Conservation (phyloP, 2,329 filamentous ascomycete genomes). For the Xylaria sp. region DNA sequence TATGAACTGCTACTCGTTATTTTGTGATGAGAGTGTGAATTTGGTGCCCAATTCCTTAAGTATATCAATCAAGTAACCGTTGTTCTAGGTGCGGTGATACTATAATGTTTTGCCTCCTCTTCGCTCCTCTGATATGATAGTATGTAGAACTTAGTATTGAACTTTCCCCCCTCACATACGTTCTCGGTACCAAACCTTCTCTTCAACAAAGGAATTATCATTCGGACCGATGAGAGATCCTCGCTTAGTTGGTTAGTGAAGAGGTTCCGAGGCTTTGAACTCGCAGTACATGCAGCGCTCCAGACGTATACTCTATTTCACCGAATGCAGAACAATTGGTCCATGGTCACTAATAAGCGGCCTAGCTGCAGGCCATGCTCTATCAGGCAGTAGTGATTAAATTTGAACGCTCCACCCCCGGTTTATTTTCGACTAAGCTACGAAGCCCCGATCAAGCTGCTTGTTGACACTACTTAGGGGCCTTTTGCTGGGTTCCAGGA, state of each 20-base stretch:
- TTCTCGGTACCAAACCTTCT: not conserved
- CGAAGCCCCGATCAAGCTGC: not conserved
- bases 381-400: not conserved
- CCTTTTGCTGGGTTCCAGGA: too few species aligned
- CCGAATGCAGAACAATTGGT: too few species aligned
- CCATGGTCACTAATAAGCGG: not conserved
- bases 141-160: not conserved
- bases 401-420: not conserved
- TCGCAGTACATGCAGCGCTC: not conserved
- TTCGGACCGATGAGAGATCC: not conserved
- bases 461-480: not conserved
- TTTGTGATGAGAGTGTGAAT: not conserved
- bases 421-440: not conserved
- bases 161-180: not conserved
- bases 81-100: not conserved
- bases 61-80: too few species aligned
- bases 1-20: not conserved
- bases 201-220: not conserved
- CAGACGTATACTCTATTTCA: not conserved
- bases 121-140: not conserved
- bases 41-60: not conserved
- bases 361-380: not conserved
- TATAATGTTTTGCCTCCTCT: not conserved
- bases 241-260: not conserved
- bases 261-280: not conserved